These are phyloP conservation scores for Castanea crenata DNA, from an alignment of 306 rosid species.

Conservation along the genomic window DNA sequence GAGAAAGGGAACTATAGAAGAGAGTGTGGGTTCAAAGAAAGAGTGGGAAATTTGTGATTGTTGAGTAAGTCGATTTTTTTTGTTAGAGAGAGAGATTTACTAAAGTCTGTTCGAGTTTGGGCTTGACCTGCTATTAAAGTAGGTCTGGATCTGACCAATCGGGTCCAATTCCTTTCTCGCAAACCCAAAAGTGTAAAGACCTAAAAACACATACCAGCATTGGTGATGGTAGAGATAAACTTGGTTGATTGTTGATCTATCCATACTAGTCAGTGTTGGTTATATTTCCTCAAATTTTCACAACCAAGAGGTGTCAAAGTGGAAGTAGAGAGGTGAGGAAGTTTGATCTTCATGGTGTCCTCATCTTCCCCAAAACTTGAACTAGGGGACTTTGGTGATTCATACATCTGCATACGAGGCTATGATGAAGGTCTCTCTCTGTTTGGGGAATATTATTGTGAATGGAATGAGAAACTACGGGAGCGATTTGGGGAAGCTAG, in stretches of 20 bases:
- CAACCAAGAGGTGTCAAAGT: not conserved
- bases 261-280: constrained; percentile 11
- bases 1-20: no score
- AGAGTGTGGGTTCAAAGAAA: no score
- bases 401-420: not conserved
- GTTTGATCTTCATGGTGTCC: not conserved
- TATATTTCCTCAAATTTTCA: not conserved
- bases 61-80: no score
- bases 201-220: not conserved
- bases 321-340: not conserved
- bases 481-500: not conserved
- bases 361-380: not conserved
- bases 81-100: no score
- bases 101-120: no score
- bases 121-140: no score
- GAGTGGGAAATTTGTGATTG: no score
- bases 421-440: not conserved
- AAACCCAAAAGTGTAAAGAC: no score
- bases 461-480: not conserved
- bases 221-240: constrained; percentile 31
- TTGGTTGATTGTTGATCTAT: constrained; percentile 23
- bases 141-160: no score
- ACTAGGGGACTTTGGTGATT: not conserved
- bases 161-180: no score
- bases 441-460: not conserved